A percentile compares a stretch with the other conserved stretches of the same genome.
phyloP scores from a whole-genome alignment of 352 stramenopile genomes.

The Vaucheria bursata region DNA sequence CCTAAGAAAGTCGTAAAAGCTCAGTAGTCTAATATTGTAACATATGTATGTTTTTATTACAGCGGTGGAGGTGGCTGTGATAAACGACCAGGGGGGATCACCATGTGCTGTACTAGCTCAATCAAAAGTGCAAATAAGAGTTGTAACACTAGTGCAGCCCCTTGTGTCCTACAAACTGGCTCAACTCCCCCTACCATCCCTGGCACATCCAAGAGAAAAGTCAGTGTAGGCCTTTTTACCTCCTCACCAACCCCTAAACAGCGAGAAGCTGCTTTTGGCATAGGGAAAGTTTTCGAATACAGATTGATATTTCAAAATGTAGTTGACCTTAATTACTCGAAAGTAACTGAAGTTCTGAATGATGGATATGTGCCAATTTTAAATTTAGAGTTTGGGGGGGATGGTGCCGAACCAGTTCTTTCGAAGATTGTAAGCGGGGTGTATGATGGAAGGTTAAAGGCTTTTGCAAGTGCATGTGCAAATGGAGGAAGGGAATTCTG shows the following conservation, averaged over 20 bases:
- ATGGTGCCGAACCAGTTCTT: neutral
- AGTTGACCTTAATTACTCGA: neutral
- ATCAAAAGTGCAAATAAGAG: neutral
- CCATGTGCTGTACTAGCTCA: neutral
- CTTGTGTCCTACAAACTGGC: neutral
- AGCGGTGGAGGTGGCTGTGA: too few relatives aligned
- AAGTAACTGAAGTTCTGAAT: neutral
- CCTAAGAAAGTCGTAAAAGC: too few relatives aligned
- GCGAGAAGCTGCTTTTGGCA: too few relatives aligned
- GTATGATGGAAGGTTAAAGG: neutral
- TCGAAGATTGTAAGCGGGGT: neutral
- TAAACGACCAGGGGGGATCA: neutral
- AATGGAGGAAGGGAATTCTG: too few relatives aligned
- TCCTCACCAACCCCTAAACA: too few relatives aligned
- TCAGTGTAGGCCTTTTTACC: too few relatives aligned
- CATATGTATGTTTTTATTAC: too few relatives aligned
- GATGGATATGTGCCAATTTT: neutral
- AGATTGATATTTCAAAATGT: neutral
- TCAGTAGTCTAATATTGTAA: too few relatives aligned
- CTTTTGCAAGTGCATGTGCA: neutral
- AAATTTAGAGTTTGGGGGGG: neutral
- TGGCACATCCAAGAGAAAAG: too few relatives aligned
- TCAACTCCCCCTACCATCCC: neutral
- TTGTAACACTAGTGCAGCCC: neutral
- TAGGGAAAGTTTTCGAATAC: neutral